These are phyloP conservation scores for Aegilops bicornis DNA, from an alignment of 176 grass and related monocot species.

Conservation along the genomic window DNA sequence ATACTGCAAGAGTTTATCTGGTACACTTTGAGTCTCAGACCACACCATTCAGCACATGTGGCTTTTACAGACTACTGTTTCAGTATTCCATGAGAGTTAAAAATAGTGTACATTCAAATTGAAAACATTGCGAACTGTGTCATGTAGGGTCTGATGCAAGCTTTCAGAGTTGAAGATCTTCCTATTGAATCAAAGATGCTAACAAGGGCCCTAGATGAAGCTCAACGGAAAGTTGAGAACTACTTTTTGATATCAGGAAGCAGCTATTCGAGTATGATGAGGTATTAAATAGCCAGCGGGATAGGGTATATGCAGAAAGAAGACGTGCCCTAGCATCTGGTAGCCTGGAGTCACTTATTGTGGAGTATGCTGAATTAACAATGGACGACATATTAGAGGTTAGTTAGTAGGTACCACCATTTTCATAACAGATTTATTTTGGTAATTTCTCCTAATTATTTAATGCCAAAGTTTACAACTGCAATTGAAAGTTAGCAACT, in stretches of 20 bases:
- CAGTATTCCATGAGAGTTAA: neutral
- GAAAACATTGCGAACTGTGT: conserved; percentile 7
- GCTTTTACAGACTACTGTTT: neutral
- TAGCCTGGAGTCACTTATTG: conserved; percentile 82
- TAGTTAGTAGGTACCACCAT: conserved; percentile 14
- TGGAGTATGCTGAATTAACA: conserved; percentile 96
- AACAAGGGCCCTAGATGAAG: conserved; percentile 96
- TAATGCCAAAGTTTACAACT: neutral
- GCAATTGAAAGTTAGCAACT: neutral
- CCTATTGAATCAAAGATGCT: conserved; percentile 99
- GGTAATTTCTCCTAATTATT: neutral
- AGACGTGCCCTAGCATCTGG: conserved; percentile 81
- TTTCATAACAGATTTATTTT: conserved; percentile 9
- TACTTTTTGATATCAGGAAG: conserved; percentile 99
- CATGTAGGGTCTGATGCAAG: conserved; percentile 84
- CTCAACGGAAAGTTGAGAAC: conserved; percentile 97
- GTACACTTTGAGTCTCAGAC: neutral
- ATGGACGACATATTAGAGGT: conserved; percentile 99
- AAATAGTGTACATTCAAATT: conserved; percentile 18
- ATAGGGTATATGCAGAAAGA: conserved; percentile 93
- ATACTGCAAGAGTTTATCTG: neutral
- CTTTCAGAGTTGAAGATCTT: conserved; percentile 95
- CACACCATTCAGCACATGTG: neutral
- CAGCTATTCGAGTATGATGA: conserved; percentile 98
- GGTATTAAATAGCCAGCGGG: conserved; percentile 96